Conservation (phyloP, 352 stramenopile genomes). For the Globisporangium irregulare region DNA sequence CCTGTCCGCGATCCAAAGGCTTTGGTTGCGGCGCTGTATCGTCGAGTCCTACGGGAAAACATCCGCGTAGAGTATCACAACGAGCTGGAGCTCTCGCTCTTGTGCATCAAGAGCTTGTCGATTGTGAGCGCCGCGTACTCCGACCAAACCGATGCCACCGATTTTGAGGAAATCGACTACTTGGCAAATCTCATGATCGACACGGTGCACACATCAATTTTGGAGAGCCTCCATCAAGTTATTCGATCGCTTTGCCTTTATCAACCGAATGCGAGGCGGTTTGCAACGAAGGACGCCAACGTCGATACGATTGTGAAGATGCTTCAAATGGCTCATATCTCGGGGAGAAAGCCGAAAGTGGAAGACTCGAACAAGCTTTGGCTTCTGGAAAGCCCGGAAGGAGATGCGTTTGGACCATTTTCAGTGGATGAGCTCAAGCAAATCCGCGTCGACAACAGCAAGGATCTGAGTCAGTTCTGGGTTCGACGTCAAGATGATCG, state of each 20-base stretch:
- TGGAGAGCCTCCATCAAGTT: constrained; percentile 53
- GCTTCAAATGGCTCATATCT: constrained; percentile 60
- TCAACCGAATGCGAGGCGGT: constrained; percentile 48
- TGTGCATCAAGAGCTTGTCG: constrained; percentile 59
- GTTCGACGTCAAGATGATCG: constrained; percentile 33
- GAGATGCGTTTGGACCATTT: constrained; percentile 27
- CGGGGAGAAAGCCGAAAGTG: constrained; percentile 26
- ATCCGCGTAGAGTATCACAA: constrained; percentile 64
- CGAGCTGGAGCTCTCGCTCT: constrained; percentile 57
- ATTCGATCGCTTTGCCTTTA: constrained; percentile 54
- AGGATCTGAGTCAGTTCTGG: constrained; percentile 29
- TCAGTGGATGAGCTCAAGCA: constrained; percentile 55
- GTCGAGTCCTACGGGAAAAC: constrained; percentile 73
- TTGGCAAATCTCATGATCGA: constrained; percentile 59
- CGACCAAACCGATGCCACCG: constrained; percentile 26
- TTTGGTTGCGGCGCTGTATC: constrained; percentile 63
- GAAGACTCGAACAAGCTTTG: constrained; percentile 39
- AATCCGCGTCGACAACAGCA: constrained; percentile 26
- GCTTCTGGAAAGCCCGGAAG: constrained; percentile 35
- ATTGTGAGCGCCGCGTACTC: constrained; percentile 60
- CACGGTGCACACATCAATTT: constrained; percentile 55
- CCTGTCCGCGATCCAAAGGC: constrained; percentile 43
- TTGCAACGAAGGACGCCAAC: constrained; percentile 33
- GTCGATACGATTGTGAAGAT: constrained; percentile 56
- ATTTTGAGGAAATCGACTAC: constrained; percentile 74